phyloP scores from a whole-genome alignment of 2,329 filamentous ascomycete genomes.

The Knufia petricola region DNA sequence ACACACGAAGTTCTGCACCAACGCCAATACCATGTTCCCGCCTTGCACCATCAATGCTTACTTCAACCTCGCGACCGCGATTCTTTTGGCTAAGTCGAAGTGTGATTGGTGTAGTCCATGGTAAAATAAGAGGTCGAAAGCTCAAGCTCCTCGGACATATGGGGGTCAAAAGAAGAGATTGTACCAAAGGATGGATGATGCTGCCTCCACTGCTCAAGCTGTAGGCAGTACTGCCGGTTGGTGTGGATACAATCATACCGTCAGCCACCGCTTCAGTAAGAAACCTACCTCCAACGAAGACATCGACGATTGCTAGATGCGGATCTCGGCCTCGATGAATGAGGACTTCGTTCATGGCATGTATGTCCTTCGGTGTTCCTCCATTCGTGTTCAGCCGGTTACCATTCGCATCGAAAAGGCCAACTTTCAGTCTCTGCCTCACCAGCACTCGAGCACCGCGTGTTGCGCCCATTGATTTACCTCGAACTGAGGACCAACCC shows the following conservation, averaged over 20 bases:
- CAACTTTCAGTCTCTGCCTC: constrained; percentile 76
- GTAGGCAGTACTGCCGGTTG: constrained; percentile 92
- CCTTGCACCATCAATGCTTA: constrained; percentile 68
- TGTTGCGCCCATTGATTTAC: constrained; percentile 68
- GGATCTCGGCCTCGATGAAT: constrained; percentile 85
- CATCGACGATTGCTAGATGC: constrained; percentile 83
- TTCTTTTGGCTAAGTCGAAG: constrained; percentile 74
- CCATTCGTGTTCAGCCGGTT: constrained; percentile 28
- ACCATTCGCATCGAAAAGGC: constrained; percentile 65
- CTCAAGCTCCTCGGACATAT: constrained; percentile 88
- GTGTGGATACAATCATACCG: constrained; percentile 87
- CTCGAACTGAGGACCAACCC: constrained; percentile 64
- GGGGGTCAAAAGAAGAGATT: constrained; percentile 78
- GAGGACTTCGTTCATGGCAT: constrained; percentile 89
- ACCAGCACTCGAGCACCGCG: constrained; percentile 73
- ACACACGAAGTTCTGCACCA: constrained; percentile 81
- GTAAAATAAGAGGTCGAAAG: constrained; percentile 83
- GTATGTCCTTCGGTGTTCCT: constrained; percentile 38
- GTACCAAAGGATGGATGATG: constrained; percentile 88
- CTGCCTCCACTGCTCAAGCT: constrained; percentile 84
- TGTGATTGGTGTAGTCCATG: constrained; percentile 73
- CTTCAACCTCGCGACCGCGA: constrained; percentile 63
- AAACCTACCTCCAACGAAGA: constrained; percentile 80
- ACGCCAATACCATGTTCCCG: constrained; percentile 54
- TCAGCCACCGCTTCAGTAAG: constrained; percentile 91